Base-by-base conservation (phyloP, 768 basidiomycete genomes). In the Mycena rebaudengoi region DNA sequence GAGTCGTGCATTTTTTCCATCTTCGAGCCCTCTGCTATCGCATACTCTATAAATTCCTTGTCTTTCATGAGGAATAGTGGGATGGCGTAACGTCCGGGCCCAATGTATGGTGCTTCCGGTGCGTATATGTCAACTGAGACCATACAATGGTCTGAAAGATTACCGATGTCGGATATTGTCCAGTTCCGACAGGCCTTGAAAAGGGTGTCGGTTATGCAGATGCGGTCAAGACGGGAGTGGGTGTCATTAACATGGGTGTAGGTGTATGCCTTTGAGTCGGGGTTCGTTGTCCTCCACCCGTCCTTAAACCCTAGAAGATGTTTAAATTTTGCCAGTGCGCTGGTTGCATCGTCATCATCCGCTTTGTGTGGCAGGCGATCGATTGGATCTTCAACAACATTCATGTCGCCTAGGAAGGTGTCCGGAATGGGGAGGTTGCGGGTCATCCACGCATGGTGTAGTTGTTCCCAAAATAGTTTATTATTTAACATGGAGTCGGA, bases 401-500 rank as follows among this genome's bases (percentile, higher is more conserved):
- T 70, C 2, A 41, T 37, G 23, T 70, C 66, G 2, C 62, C 68
- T 0, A 54, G 0, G 13, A 60, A 13, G 0, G 40, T 11, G 11
- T 67, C 63, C 5, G 68, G 65, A 13, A 51, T 21, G 1, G 62
- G 62, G 21, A 69, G 21, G 11, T 65, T 44, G 1, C 50, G 11
- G 5, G 7, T n/a, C 5, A 33, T 0, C 60, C 66, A 59, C 12
- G 51, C 1, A 0, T 23, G 1, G 3, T 21, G 25, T 7, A 61
- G n/a, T 5, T 10, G 18, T 1, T 68, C 33, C 71, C 72, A 75
- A 55, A 72, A 75, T 0, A 0, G 8, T 2, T 11, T 0, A 43
- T 59, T 57, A 12, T 63, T 16, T 0, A 18, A n/a, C 16, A 14
- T 37, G 0, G 5, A 23, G 0, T 65, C 46, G 3, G 69, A 69